phyloP scores from a whole-genome alignment of 352 stramenopile genomes.

The Globisporangium paddicum region DNA sequence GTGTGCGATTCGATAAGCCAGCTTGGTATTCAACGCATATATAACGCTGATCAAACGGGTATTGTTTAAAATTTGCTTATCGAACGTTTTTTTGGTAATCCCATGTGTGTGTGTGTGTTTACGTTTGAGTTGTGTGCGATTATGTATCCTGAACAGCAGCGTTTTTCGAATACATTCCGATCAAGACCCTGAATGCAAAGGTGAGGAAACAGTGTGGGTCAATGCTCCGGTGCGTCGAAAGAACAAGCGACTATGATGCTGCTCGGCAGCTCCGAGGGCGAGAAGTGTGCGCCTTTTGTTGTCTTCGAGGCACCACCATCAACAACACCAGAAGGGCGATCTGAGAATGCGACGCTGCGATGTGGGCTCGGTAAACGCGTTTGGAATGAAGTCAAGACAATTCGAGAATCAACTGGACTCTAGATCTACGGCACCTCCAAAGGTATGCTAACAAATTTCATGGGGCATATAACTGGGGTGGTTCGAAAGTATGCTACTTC shows the following conservation, averaged over 20 bases:
- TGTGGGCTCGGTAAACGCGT: not conserved
- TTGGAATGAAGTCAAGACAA: not conserved
- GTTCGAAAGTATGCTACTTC: too few species aligned
- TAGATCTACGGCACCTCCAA: not conserved
- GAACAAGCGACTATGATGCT: not conserved
- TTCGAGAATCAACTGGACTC: not conserved
- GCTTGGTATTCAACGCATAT: not conserved
- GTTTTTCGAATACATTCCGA: not conserved
- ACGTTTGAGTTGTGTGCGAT: too few species aligned
- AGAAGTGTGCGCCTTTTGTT: not conserved
- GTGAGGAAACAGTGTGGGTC: not conserved
- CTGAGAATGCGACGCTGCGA: not conserved
- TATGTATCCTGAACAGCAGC: not conserved
- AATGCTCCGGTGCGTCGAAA: not conserved
- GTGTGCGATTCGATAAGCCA: not conserved
- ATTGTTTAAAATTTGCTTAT: too few species aligned
- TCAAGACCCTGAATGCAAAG: not conserved
- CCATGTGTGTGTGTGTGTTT: too few species aligned
- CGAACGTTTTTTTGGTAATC: too few species aligned
- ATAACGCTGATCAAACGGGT: not conserved
- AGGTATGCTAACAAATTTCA: too few species aligned
- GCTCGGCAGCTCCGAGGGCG: not conserved
- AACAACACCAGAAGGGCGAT: not conserved
- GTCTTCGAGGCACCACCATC: not conserved
- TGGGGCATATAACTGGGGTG: too few species aligned